Percentiles rank a stretch among this genome's conserved stretches.
Conservation (phyloP, 371 early-diverging fungal species). For the Entomophthora muscae region DNA sequence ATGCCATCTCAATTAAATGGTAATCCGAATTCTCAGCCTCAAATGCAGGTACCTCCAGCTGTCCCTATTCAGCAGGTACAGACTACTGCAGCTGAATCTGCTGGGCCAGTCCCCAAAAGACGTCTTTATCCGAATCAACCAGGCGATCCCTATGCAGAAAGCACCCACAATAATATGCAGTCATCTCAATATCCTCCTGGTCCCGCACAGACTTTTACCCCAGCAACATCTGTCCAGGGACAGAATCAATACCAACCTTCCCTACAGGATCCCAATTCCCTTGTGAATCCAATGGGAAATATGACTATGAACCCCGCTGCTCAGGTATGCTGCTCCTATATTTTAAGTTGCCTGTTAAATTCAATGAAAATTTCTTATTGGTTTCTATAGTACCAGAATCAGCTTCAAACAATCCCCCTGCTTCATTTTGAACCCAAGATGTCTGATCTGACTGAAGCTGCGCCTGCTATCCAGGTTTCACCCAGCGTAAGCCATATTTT, state of each 20-base stretch:
- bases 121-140: neutral
- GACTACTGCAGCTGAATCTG: neutral
- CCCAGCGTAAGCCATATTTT: slow-evolving; percentile 29
- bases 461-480: slow-evolving; percentile 34
- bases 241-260: neutral
- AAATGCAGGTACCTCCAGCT: neutral
- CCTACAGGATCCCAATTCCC: neutral
- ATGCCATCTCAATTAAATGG: neutral
- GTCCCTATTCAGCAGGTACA: neutral
- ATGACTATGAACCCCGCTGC: neutral
- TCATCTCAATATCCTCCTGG: neutral
- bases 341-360: too few relatives aligned
- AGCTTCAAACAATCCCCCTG: slow-evolving; percentile 21
- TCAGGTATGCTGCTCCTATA: neutral
- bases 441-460: slow-evolving; percentile 26
- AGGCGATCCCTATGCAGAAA: neutral
- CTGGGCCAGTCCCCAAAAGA: neutral
- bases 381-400: slow-evolving; percentile 11
- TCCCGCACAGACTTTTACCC: slow-evolving; percentile 1
- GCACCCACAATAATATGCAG: neutral
- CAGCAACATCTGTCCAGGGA: slow-evolving; percentile 3
- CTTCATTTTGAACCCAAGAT: slow-evolving; percentile 36
- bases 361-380: too few relatives aligned
- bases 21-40: neutral
- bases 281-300: slow-evolving; percentile 6